A percentile compares a stretch with the other conserved stretches of the same genome.
Conservation (phyloP, 2,329 filamentous ascomycete species). For the Paraphaeosphaeria minitans region DNA sequence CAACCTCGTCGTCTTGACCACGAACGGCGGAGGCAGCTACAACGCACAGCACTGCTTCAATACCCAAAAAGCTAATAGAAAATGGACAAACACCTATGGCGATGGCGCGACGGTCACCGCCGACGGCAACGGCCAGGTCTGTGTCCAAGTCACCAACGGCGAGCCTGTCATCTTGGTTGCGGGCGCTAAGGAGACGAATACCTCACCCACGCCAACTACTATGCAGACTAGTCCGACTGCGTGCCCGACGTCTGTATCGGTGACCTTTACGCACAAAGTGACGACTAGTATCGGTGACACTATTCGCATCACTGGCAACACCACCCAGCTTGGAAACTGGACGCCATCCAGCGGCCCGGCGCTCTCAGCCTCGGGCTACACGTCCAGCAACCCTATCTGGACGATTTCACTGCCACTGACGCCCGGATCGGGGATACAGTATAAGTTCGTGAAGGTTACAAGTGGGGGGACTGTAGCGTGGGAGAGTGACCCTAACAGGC, state of each 20-base stretch:
- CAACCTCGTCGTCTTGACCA: conserved; percentile 54
- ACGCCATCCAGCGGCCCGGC: conserved; percentile 46
- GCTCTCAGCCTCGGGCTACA: conserved; percentile 52
- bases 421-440: conserved; percentile 50
- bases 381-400: conserved; percentile 54
- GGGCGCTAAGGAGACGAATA: conserved; percentile 11
- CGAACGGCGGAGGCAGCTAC: conserved; percentile 50
- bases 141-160: conserved; percentile 50
- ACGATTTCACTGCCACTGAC: conserved; percentile 48
- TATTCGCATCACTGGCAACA: conserved; percentile 53
- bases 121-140: conserved; percentile 50
- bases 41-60: conserved; percentile 52
- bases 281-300: conserved; percentile 57
- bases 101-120: conserved; percentile 45
- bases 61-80: conserved; percentile 44
- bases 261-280: conserved; percentile 55
- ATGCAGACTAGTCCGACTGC: conserved; percentile 17
- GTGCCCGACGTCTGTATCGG: conserved; percentile 40
- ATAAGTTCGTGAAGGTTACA: conserved; percentile 55
- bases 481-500: conserved; percentile 54
- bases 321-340: conserved; percentile 53
- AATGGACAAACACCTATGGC: conserved; percentile 51
- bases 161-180: conserved; percentile 50
- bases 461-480: conserved; percentile 53
- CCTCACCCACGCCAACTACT: conserved; percentile 19